These are phyloP conservation scores for Lablab purpureus DNA, from an alignment of 306 rosid genomes.

Conservation along the genomic window DNA sequence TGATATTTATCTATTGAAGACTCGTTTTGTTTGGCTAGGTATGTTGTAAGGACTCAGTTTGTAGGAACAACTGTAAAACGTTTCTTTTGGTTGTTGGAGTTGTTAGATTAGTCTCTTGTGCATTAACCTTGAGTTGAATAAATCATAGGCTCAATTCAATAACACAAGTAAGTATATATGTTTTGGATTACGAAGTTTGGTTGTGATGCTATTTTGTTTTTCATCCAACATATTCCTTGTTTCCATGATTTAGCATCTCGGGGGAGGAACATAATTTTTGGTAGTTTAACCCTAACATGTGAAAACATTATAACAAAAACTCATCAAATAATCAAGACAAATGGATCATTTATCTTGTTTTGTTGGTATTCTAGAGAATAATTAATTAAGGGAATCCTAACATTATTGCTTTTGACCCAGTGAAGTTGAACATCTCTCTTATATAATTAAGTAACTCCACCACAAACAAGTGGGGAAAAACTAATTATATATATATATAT, in stretches of 20 bases:
- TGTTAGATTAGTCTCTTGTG: constrained; percentile 48
- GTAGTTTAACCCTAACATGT: constrained; percentile 18
- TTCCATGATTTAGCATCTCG: constrained; percentile 37
- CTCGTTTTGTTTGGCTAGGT: constrained; percentile 43
- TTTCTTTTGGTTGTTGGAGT: constrained; percentile 43
- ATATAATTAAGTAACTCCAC: constrained; percentile 42
- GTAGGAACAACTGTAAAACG: constrained; percentile 52
- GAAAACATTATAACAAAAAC: constrained; percentile 24
- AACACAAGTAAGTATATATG: constrained; percentile 1
- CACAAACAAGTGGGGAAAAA: constrained; percentile 48
- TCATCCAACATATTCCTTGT: background rate
- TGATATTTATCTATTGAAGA: constrained; percentile 34
- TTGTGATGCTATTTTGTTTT: constrained; percentile 21
- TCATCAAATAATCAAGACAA: constrained; percentile 38
- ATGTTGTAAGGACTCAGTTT: constrained; percentile 44
- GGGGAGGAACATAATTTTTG: background rate
- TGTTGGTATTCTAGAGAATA: constrained; percentile 45
- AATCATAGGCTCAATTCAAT: constrained; percentile 26
- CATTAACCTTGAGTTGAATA: constrained; percentile 49
- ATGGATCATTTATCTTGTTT: constrained; percentile 39
- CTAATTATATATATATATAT: constrained; percentile 36
- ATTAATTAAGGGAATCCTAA: constrained; percentile 46
- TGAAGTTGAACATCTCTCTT: constrained; percentile 40
- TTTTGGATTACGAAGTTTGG: background rate
- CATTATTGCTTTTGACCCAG: constrained; percentile 55